Evolutionary conservation across 495 filamentous ascomycete genomes (phyloP).

Genomic region (Xylaria intraflava): DNA sequence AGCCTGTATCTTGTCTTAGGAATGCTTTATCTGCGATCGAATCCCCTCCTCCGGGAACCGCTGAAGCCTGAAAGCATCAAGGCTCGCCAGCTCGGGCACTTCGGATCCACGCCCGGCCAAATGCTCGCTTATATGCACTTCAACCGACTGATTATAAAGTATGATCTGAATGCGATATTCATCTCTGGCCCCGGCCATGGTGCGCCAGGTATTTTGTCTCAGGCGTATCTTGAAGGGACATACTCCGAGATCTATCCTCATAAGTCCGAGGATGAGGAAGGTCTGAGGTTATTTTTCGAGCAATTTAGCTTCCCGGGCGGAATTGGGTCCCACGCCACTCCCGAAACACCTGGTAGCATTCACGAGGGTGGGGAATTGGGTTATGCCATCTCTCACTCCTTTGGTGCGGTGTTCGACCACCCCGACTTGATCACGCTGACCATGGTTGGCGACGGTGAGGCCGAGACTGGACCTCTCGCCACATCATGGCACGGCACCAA

Average conservation of each 20-base stretch:
- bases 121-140: constrained; percentile 72
- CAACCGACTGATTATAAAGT: constrained; percentile 71
- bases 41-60: constrained; percentile 58
- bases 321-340: constrained; percentile 64
- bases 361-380: constrained; percentile 34
- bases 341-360: constrained; percentile 65
- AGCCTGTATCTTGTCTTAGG: constrained; percentile 66
- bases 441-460: constrained; percentile 69
- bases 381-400: constrained; percentile 40
- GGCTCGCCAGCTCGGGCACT: constrained; percentile 62
- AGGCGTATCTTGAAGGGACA: constrained; percentile 68
- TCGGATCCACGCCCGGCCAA: constrained; percentile 67
- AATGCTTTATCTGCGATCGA: constrained; percentile 67
- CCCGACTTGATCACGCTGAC: constrained; percentile 62
- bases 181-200: constrained; percentile 68
- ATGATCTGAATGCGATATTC: constrained; percentile 61
- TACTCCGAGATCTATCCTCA: constrained; percentile 67
- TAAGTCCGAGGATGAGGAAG: constrained; percentile 55
- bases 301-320: constrained; percentile 73
- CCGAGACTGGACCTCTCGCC: constrained; percentile 66
- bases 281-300: constrained; percentile 66
- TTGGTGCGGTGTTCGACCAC: constrained; percentile 64
- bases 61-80: constrained; percentile 60
- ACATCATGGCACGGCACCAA: constrained; percentile 72
- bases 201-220: constrained; percentile 61